phyloP scores from a whole-genome alignment of 2,329 filamentous ascomycete genomes.

The Fusarium phyllophilum region DNA sequence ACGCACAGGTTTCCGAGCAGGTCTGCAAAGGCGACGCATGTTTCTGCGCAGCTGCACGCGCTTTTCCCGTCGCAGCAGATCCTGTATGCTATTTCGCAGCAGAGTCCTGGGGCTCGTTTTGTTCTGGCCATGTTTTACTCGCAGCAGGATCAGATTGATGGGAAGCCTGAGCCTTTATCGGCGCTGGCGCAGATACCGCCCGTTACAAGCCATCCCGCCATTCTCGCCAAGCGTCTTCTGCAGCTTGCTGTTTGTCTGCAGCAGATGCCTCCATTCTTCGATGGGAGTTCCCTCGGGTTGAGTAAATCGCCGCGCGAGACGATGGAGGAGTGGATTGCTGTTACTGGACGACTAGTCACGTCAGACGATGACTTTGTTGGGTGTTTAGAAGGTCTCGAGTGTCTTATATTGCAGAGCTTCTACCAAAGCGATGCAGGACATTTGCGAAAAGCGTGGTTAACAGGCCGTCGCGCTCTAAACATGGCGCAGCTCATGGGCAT shows the following conservation, averaged over 20 bases:
- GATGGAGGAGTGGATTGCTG: constrained; percentile 46
- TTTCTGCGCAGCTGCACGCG: constrained; percentile 33
- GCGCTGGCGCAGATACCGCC: constrained; percentile 45
- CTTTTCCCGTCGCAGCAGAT: constrained; percentile 38
- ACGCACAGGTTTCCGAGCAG: constrained; percentile 7
- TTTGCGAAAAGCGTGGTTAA: constrained; percentile 64
- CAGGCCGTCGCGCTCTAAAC: constrained; percentile 59
- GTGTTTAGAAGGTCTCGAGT: constrained; percentile 63
- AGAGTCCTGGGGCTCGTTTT: constrained; percentile 39
- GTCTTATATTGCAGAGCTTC: constrained; percentile 58
- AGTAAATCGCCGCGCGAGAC: constrained; percentile 29
- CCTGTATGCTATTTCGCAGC: constrained; percentile 39
- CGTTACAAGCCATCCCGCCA: constrained; percentile 58
- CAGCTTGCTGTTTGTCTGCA: constrained; percentile 59
- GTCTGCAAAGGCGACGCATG: constrained; percentile 21
- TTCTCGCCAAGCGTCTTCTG: constrained; percentile 60
- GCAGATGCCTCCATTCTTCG: constrained; percentile 51
- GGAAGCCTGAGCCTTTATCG: constrained; percentile 46
- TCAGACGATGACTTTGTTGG: constrained; percentile 63
- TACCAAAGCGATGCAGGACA: constrained; percentile 65
- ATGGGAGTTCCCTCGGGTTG: constrained; percentile 42
- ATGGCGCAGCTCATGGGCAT: constrained; percentile 63
- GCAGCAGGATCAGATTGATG: constrained; percentile 46
- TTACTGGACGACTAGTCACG: constrained; percentile 54
- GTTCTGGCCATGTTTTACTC: constrained; percentile 44